Evolutionary conservation across 768 basidiomycete genomes (phyloP), one percentile per base, ranked within the genome.

Genomic region (Panellus pusillus): DNA sequence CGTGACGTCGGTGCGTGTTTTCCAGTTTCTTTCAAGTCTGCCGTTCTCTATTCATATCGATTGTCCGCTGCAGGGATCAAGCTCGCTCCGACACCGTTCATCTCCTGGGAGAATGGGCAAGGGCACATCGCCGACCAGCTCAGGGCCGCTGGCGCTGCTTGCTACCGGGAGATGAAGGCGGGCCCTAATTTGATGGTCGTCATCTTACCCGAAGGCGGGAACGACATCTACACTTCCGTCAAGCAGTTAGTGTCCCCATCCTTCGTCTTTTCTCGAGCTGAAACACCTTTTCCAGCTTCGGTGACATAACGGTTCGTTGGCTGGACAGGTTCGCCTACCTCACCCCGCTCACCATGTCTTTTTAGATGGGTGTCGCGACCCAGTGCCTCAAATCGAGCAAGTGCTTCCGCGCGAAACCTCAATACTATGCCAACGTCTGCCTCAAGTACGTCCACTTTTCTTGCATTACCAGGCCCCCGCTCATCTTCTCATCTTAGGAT

Each of bases 401-500:
- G 61, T 87, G 86, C 63, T 77, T 70, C 58, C 72, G 78, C 4
- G 89, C n/a, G 0, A 90, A 84, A 54, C 69, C 80, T 0, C 91
- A 92, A 58, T 93, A 91, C 61, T 92, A 77, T 54, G 90, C 90
- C 0, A 93, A 92, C 55, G 86, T 91, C 6, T 83, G 81, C 60
- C 67, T 92, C 29, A 92, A 92, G 89, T 91, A 46, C 60, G 83
- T 69, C 32, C 11, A 35, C 14, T 35, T 35, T 14, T 54, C 53
- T 67, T 48, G 19, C 37, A 6, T 19, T 19, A 29, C 20, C 8
- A 20, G 20, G 32, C 20, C 19, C 14, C 29, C 32, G 32, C 32
- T 36, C 39, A 11, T 47, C 51, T 41, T 20, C 17, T n/a, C n/a
- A 19, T n/a, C 17, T 20, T 55, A 92, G 89, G 66, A 79, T 92